Evolutionary conservation across 345 rosid genomes (phyloP).

Genomic region (Salix koriyanagi): DNA sequence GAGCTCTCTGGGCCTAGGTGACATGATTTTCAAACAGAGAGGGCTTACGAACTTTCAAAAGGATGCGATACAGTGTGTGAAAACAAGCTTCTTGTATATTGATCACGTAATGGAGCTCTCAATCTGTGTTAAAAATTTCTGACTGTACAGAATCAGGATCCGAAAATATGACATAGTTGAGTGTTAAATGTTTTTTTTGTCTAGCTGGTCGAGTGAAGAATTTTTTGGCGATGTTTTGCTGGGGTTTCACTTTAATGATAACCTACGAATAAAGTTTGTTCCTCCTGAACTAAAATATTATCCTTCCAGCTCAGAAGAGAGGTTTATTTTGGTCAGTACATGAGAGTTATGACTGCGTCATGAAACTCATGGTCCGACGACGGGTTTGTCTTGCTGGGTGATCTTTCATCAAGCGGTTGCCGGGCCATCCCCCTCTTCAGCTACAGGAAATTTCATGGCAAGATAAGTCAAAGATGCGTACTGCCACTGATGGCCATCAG

Average conservation of each 20-base stretch:
- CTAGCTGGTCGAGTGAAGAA: constrained; percentile 16
- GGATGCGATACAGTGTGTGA: background rate
- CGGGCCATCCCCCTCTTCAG: background rate
- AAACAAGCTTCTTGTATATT: constrained; percentile 29
- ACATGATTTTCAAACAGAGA: constrained; percentile 19
- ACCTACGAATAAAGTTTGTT: constrained; percentile 2
- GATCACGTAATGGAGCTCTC: constrained; percentile 19
- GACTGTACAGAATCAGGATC: constrained; percentile 37
- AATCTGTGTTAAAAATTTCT: constrained; percentile 18
- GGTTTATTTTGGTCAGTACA: background rate
- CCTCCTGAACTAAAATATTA: background rate
- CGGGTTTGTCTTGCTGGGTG: background rate
- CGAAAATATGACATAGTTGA: constrained; percentile 28
- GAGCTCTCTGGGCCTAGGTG: constrained; percentile 95
- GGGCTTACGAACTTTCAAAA: background rate
- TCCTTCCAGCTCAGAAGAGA: background rate
- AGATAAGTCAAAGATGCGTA: background rate
- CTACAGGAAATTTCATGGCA: background rate
- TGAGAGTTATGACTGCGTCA: background rate
- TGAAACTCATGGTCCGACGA: background rate
- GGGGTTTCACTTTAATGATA: constrained; percentile 21
- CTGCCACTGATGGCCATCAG: background rate
- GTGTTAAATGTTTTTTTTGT: background rate
- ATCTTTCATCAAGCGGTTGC: background rate
- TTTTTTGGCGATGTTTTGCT: constrained; percentile 4